Percentiles rank a stretch among this genome's conserved stretches.
phyloP scores from a whole-genome alignment of 2,329 filamentous ascomycete genomes.

The Plectosphaerella sp. region DNA sequence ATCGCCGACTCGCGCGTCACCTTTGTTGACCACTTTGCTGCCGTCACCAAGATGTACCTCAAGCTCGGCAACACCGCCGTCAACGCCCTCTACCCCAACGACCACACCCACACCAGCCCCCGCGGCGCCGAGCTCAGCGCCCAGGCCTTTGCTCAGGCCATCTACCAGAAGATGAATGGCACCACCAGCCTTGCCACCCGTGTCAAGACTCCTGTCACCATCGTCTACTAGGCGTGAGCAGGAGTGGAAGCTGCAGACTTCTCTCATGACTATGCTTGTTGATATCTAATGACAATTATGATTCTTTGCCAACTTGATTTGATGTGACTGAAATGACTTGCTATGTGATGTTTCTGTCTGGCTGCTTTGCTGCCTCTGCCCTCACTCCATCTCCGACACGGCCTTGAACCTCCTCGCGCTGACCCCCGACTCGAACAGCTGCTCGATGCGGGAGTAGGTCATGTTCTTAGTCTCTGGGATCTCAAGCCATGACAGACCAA shows the following conservation, averaged over 20 bases:
- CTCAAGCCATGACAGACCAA: not conserved
- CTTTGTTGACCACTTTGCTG: not conserved
- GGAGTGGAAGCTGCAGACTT: no score
- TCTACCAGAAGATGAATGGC: conserved; percentile 22
- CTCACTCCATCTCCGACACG: no score
- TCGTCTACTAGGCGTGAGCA: conserved; percentile 6
- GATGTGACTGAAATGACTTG: no score
- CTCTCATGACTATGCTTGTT: no score
- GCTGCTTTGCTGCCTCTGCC: no score
- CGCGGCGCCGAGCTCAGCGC: conserved; percentile 51
- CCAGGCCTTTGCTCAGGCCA: conserved; percentile 36
- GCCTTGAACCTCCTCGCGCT: not conserved
- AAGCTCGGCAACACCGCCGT: conserved; percentile 43
- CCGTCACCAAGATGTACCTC: conserved; percentile 13
- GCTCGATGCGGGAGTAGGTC: not conserved
- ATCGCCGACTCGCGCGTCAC: not conserved
- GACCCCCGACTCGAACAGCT: not conserved
- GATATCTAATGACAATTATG: no score
- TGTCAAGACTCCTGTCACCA: conserved; percentile 16
- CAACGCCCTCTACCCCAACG: conserved; percentile 50
- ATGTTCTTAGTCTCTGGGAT: not conserved
- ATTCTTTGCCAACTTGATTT: no score
- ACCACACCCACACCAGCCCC: conserved; percentile 59
- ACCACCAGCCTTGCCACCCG: conserved; percentile 17
- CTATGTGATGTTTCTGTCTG: no score